Conservation (phyloP, 345 rosid genomes). For the Populus davidiana region DNA sequence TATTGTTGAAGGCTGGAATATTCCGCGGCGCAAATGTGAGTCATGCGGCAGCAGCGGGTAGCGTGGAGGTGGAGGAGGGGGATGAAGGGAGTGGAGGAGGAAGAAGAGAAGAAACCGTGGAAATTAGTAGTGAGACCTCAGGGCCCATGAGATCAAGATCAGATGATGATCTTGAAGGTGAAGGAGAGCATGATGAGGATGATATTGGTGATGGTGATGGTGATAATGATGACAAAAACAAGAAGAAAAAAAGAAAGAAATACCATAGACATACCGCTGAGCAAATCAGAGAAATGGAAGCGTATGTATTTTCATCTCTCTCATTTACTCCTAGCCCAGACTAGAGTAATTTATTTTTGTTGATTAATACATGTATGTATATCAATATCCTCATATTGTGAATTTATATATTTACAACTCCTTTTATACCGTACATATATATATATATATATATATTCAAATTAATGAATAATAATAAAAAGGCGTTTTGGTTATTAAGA, state of each 20-base stretch:
- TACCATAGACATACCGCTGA: slow-evolving; percentile 95
- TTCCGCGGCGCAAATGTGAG: slow-evolving; percentile 58
- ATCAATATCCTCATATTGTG: background rate
- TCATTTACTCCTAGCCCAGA: background rate
- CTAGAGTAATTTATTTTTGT: background rate
- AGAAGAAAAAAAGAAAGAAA: slow-evolving; percentile 92
- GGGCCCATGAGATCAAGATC: slow-evolving; percentile 83
- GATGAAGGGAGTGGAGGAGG: slow-evolving; percentile 63
- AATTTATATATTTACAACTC: background rate
- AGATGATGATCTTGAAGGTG: slow-evolving; percentile 68
- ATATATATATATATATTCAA: too few relatives aligned
- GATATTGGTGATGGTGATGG: slow-evolving; percentile 39
- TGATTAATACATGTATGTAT: background rate
- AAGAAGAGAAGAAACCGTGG: slow-evolving; percentile 63
- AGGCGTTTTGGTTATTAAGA: background rate
- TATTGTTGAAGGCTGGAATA: slow-evolving; percentile 70
- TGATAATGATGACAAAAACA: slow-evolving; percentile 41
- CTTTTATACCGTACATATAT: too few relatives aligned
- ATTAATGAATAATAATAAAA: background rate
- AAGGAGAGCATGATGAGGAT: slow-evolving; percentile 51
- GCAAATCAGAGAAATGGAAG: slow-evolving; percentile 96
- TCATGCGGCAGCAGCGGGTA: slow-evolving; percentile 33
- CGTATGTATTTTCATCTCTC: slow-evolving; percentile 42
- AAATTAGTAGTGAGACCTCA: slow-evolving; percentile 92
- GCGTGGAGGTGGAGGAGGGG: slow-evolving; percentile 67